Evolutionary conservation across 768 basidiomycete genomes (phyloP).

Genomic region (Tricholoma sp.): DNA sequence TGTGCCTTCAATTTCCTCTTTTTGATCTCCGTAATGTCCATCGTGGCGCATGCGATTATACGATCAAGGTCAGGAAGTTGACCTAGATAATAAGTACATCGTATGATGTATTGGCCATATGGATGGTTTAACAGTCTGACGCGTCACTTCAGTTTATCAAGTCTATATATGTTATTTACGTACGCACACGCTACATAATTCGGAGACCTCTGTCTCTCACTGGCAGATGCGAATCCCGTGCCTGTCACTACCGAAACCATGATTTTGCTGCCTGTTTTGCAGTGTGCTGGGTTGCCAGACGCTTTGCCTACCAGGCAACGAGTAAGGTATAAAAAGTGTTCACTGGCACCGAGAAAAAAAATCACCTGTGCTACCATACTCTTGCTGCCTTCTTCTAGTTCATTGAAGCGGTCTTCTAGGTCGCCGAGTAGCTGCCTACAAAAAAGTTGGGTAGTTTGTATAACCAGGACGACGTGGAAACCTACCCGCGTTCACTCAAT

Average conservation of each 20-base stretch:
- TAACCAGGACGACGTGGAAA: constrained; percentile 2
- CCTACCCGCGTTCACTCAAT: constrained; percentile 60
- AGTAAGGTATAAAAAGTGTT: not conserved
- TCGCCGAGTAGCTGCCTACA: constrained; percentile 57
- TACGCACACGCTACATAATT: no score
- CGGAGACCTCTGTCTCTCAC: no score
- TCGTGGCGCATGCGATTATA: no score
- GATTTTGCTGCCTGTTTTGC: constrained; percentile 57
- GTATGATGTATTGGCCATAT: no score
- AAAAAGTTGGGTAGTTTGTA: not conserved
- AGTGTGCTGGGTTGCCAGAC: constrained; percentile 33
- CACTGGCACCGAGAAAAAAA: constrained; percentile 15
- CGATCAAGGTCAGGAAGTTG: no score
- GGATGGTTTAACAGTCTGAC: no score
- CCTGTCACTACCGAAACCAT: constrained; percentile 56
- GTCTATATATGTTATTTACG: no score
- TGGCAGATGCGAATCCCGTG: no score
- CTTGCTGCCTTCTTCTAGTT: constrained; percentile 61
- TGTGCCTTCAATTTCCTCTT: no score
- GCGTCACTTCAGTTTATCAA: no score
- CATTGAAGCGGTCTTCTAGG: constrained; percentile 57
- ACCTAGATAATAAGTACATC: no score
- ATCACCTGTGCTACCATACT: constrained; percentile 56
- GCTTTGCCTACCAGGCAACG: constrained; percentile 44
- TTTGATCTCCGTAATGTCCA: no score